Base-by-base conservation (phyloP, 139 green algal genomes). In the Desmodesmus armatus region DNA sequence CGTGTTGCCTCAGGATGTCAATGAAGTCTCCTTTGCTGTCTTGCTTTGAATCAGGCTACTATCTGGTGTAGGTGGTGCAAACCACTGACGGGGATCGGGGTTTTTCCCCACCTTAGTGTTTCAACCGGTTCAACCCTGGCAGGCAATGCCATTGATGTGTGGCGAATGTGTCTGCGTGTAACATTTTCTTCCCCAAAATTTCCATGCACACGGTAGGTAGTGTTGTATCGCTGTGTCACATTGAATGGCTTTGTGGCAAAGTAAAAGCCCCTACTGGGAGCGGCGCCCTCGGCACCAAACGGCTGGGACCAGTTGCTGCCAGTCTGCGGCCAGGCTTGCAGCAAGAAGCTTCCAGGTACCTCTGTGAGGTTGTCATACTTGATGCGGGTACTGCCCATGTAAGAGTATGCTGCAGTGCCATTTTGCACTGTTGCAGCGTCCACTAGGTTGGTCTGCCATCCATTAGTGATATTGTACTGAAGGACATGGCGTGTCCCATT, bases 191-290 rank as follows among this genome's bases (percentile, higher is more conserved):
- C n/a, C n/a, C n/a, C n/a, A n/a, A n/a, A 82, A 17, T 49, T 49
- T 31, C 75, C 75, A 31, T 35, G 71, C 49, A 82, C 75, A 11
- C 51, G n/a, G 75, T 69, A 51, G 5, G 75, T 41, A 15, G 75
- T 82, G n/a, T 71, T 82, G 51, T 58, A 70, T 11, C 17, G n/a
- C 31, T 51, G 31, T 27, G 33, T 71, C 39, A 31, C 11, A 21
- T 80, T 80, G 29, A 60, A 65, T 9, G 72, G 4, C 40, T 39
- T 41, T 25, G 27, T 63, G n/a, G 72, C 31, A 19, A 58, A 80
- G 43, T 80, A 80, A 43, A 73, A 73, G 11, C 41, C 41, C 29
- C 65, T 41, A 33, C 65, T 73, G 29, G 65, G 11, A 47, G 65
- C 29, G 19, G 65, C 65, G 7, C 29, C 65, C 7, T 41, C 31